phyloP scores from a whole-genome alignment of 2,329 filamentous ascomycete species.

The Fusarium sp. region DNA sequence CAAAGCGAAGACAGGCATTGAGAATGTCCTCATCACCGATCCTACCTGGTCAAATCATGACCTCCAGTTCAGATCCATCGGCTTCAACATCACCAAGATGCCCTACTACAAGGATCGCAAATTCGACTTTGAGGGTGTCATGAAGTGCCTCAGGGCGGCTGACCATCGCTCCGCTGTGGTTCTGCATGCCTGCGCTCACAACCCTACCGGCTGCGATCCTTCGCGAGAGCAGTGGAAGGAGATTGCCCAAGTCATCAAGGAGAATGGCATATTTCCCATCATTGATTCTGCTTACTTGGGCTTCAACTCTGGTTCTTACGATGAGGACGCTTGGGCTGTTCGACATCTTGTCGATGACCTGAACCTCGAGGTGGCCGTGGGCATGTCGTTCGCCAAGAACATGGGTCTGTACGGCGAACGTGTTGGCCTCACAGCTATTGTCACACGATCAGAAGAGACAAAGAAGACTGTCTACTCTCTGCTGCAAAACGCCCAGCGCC shows the following conservation, averaged over 20 bases:
- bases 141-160: constrained; percentile 45
- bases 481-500: constrained; percentile 49
- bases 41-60: constrained; percentile 59
- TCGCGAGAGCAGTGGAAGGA: constrained; percentile 40
- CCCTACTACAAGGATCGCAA: constrained; percentile 52
- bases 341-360: constrained; percentile 46
- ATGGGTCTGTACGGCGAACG: constrained; percentile 60
- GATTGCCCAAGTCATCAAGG: constrained; percentile 27
- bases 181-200: constrained; percentile 58
- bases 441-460: constrained; percentile 32
- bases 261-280: constrained; percentile 33
- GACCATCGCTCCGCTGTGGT: constrained; percentile 46
- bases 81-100: constrained; percentile 47
- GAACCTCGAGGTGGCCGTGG: constrained; percentile 64
- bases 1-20: constrained; percentile 40
- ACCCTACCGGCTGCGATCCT: constrained; percentile 57
- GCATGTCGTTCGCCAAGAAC: constrained; percentile 73
- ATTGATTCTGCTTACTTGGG: constrained; percentile 42
- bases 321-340: constrained; percentile 42
- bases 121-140: constrained; percentile 50
- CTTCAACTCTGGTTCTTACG: constrained; percentile 41
- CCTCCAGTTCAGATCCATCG: constrained; percentile 50
- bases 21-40: constrained; percentile 53
- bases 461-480: constrained; percentile 44
- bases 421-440: constrained; percentile 48